Evolutionary conservation across 2,329 filamentous ascomycete species (phyloP), one percentile per base, ranked within the genome.

Genomic region (Fusarium fujikuroi): DNA sequence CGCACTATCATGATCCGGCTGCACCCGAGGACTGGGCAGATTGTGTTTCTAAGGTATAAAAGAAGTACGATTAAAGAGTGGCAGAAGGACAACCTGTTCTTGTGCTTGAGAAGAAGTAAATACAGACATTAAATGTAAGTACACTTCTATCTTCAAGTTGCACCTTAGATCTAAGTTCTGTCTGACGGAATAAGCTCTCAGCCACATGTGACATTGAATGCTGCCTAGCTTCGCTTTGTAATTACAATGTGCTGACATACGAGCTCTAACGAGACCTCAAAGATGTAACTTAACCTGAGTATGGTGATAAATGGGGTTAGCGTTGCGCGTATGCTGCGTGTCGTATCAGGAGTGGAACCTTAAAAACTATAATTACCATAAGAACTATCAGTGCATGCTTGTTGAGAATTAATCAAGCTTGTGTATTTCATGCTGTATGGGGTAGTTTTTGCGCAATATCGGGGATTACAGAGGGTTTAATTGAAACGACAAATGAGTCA

Each of bases 341-440:
- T 43, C 28, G 30, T 7, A 3, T 4, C 28, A 10, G 30, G 15
- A 23, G 47, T 50, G n/a, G 30, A 23, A 5, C 47, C 21, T 16
- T 0, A 7, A 12, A 50, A 18, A 50, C 9, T 30, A 11, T 3
- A 23, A 9, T 11, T 1, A 18, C 21, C 0, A 7, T 14, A 2
- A 5, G n/a, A 23, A 14, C 16, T 8, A 12, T 23, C 11, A 12
- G n/a, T 9, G 7, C 18, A 7, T 7, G 30, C 30, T 34, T 34
- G 15, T n/a, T 34, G 32, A 34, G 32, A 34, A 34, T 34, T 34
- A 34, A 32, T 12, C 0, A 11, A 19, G 6, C 19, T 7, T 9
- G 0, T n/a, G 3, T 19, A 14, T n/a, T 2, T 0, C 2, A 30
- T 30, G 3, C 7, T 28, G 3, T 1, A 34, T 2, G 16, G 6